Percentiles rank a stretch among this genome's conserved stretches.
Evolutionary conservation across 2,329 filamentous ascomycete genomes (phyloP).

Genomic region (Xylariaceae sp.): DNA sequence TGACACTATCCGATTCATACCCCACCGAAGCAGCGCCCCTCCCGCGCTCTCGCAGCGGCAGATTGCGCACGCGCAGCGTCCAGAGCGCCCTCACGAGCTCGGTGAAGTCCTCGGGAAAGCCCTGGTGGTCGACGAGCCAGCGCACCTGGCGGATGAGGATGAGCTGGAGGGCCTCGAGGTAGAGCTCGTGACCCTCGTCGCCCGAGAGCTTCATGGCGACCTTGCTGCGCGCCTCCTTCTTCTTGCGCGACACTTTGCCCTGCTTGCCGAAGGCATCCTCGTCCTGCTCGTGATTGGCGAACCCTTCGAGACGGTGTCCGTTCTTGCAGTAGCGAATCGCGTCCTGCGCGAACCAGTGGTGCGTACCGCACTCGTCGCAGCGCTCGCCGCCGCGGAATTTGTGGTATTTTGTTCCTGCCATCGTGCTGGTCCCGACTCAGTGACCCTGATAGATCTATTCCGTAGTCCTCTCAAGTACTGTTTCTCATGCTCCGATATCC

Average conservation of each 20-base stretch:
- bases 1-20: constrained; percentile 26
- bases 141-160: constrained; percentile 75
- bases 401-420: constrained; percentile 42
- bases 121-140: constrained; percentile 63
- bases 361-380: constrained; percentile 63
- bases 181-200: constrained; percentile 66
- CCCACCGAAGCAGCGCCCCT: constrained; percentile 21
- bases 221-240: constrained; percentile 52
- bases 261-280: constrained; percentile 63
- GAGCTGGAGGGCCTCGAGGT: constrained; percentile 77
- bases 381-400: constrained; percentile 49
- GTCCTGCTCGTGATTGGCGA: constrained; percentile 51
- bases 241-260: constrained; percentile 50
- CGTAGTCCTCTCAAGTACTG: too few relatives aligned
- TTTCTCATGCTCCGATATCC: too few relatives aligned
- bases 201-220: constrained; percentile 56
- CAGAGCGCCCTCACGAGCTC: constrained; percentile 78
- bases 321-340: constrained; percentile 74
- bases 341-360: constrained; percentile 67
- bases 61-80: constrained; percentile 58
- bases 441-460: background rate
- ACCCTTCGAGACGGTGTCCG: constrained; percentile 70
- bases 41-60: constrained; percentile 46
- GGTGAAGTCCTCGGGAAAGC: constrained; percentile 69
- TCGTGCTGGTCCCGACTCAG: constrained; percentile 21